Evolutionary conservation across 305 asterid genomes (phyloP), one percentile per base, ranked within the genome.

Genomic region (Salvia sclarea): DNA sequence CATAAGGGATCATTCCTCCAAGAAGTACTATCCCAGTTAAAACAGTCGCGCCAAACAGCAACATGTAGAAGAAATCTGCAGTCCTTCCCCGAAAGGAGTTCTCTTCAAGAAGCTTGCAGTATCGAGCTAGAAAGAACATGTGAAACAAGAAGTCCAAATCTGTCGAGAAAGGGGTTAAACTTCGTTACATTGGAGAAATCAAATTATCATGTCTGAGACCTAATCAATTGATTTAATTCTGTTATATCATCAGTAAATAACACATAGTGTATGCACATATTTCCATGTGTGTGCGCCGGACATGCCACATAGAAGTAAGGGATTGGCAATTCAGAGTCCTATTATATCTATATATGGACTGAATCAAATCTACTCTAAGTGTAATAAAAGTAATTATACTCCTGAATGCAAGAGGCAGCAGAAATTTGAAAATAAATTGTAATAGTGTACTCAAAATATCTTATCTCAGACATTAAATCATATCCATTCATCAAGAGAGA

Each of bases 41-140:
- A 53, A 89, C 90, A 58, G 87, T 82, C 53, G 98, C 98, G 37
- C 98, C 98, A 80, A 93, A 93, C 76, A 93, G 71, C 75, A 93
- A 75, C 98, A 93, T 93, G 74, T 87, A 93, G 82, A 93, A 89
- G 85, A 93, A 93, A 83, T 93, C 98, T 0, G 98, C 97, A 6
- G 98, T 88, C 83, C 96, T 87, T 72, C 97, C 97, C 53, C 98
- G 90, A 70, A 91, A 93, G 62, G 97, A 85, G 75, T 93, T 91
- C 81, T 93, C 98, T 79, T 93, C 98, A 50, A 91, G 93, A 79
- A 91, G 98, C 87, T 91, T 93, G 91, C 97, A 93, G 87, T 93
- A 93, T 22, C 98, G 95, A 64, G 96, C 98, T 64, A 94, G 92
- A 80, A 94, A 94, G 90, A 94, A 94, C 99, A 94, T 94, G 91